Percentiles rank a stretch among this genome's conserved stretches.
Evolutionary conservation across 2,329 filamentous ascomycete genomes (phyloP).

Genomic region (Mycosphaerelloides madeirae): DNA sequence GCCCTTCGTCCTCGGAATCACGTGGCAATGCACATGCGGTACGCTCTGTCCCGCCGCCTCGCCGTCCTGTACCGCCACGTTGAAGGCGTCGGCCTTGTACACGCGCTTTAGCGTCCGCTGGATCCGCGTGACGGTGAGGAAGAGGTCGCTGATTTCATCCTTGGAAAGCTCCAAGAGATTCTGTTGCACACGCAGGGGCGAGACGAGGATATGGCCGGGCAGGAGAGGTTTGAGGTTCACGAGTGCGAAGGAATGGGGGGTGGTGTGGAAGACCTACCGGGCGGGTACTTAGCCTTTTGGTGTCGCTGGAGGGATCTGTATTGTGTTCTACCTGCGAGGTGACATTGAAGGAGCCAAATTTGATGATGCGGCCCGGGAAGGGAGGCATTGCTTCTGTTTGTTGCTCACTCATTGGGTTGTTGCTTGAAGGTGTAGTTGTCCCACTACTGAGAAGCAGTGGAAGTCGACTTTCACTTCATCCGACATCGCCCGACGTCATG

Average conservation of each 20-base stretch:
- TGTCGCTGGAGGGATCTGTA: neutral
- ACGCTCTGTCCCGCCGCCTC: constrained; percentile 88
- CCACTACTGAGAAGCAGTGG: neutral
- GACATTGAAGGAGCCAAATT: constrained; percentile 43
- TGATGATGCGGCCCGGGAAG: constrained; percentile 38
- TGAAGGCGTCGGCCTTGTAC: constrained; percentile 69
- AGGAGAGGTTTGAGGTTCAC: constrained; percentile 95
- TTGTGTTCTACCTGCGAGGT: constrained; percentile 38
- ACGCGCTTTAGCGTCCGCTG: constrained; percentile 66
- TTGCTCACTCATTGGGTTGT: constrained; percentile 8
- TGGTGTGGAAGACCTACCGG: constrained; percentile 76
- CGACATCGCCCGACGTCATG: no score
- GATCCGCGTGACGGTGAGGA: constrained; percentile 69
- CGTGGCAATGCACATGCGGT: constrained; percentile 85
- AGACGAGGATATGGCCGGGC: constrained; percentile 88
- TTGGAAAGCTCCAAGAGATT: constrained; percentile 70
- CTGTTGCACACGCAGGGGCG: constrained; percentile 60
- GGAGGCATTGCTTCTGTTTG: constrained; percentile 20
- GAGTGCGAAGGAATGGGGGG: constrained; percentile 74
- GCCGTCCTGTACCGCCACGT: constrained; percentile 93
- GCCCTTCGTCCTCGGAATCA: constrained; percentile 66
- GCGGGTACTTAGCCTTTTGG: constrained; percentile 1
- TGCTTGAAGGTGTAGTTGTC: neutral
- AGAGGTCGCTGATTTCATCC: constrained; percentile 76
- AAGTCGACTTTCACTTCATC: no score